Base-by-base conservation (phyloP, 2,329 filamentous ascomycete species). In the Byssochlamys sp. region DNA sequence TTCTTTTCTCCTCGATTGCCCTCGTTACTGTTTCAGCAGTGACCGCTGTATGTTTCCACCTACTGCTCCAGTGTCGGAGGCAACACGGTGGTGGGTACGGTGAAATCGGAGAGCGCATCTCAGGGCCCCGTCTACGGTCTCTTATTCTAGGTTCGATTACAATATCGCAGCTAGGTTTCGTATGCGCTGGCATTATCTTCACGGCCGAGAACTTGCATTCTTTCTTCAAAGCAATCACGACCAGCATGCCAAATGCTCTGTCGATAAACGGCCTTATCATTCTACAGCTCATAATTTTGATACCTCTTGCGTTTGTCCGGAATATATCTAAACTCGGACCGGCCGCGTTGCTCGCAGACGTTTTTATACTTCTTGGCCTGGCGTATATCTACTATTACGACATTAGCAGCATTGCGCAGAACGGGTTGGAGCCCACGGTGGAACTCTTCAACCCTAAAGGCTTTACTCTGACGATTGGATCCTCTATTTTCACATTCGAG, bases 381-480 rank as follows among this genome's bases (percentile, higher is more conserved):
- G 83, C 94, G 3, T 97, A 97, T 68, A 84, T 99, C 48, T 95
- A 96, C 71, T 97, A 96, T 77, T 97, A 91, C 74, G 94, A 97
- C 69, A 81, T 97, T 61, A 78, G 88, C 64, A 96, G 92, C 1
- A 85, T 99, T 55, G 84, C 84, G 61, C 79, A 90, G 56, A 77
- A 82, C 57, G 90, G 91, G 11, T 75, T 74, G 12, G 75, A 96
- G 26, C 82, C 90, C 4, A 94, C 97, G 70, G 91, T 97, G 67
- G 83, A 88, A 64, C 82, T 88, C 67, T 97, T 99, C 81, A 99
- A 99, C 77, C 75, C 87, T 48, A 84, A 88, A 60, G 87, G 90
- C 71, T 99, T 94, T 94, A 96, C 94, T 0, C 81, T 99, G 3
- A 96, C 99, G 72, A 99, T 99, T 66, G 95, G 94, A 60, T 99